These are phyloP conservation scores for Cladosporium sphaerospermum DNA, from an alignment of 2,329 filamentous ascomycete species.

Conservation along the genomic window DNA sequence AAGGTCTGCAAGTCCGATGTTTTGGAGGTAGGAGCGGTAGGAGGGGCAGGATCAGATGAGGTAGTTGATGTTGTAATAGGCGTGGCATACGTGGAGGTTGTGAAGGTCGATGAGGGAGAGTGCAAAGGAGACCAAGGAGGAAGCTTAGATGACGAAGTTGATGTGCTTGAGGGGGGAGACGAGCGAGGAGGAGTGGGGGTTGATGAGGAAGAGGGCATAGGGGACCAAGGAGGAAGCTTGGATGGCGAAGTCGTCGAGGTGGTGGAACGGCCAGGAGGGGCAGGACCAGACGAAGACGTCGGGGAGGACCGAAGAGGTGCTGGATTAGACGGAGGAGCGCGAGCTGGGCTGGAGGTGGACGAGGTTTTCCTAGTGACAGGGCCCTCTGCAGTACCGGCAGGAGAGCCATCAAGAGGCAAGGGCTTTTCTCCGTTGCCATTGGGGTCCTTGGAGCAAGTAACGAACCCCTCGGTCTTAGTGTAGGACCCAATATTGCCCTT, in stretches of 20 bases:
- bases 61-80: background rate
- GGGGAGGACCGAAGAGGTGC: no score
- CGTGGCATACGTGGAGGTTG: background rate
- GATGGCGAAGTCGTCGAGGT: background rate
- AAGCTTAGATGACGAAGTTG: no score
- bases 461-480: background rate
- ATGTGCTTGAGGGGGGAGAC: no score
- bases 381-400: background rate
- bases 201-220: no score
- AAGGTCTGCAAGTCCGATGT: background rate
- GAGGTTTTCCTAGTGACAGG: background rate
- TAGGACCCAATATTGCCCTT: conserved; percentile 6
- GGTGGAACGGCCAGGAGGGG: background rate
- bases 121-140: no score
- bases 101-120: background rate
- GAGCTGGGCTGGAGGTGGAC: no score
- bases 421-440: background rate
- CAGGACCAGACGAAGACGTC: no score
- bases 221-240: no score
- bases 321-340: no score
- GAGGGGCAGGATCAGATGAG: background rate
- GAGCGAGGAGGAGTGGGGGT: no score
- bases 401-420: background rate
- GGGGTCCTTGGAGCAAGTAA: background rate
- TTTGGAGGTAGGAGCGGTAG: background rate